phyloP scores from a whole-genome alignment of 1,139 yeast genomes.

The Candida frijolesensis region DNA sequence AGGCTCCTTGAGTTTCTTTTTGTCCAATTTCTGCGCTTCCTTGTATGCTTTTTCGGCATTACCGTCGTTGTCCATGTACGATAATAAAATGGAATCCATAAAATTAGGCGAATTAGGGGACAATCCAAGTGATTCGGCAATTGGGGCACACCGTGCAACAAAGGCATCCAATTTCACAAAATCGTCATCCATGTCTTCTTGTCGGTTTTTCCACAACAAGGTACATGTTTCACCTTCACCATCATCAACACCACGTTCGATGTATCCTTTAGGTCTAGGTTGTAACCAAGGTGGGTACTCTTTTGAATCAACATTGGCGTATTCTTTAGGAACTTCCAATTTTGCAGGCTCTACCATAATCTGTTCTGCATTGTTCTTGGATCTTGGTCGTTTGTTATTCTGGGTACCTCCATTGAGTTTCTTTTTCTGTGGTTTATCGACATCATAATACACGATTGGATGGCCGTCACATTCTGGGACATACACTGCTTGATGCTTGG shows the following conservation, averaged over 20 bases:
- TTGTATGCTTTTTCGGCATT: constrained; percentile 49
- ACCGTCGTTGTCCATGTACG: constrained; percentile 54
- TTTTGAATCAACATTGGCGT: constrained; percentile 35
- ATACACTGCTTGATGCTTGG: constrained; percentile 69
- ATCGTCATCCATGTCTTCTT: constrained; percentile 30
- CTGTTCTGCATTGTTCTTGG: constrained; percentile 23
- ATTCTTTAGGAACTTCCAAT: constrained; percentile 53
- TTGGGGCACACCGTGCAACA: constrained; percentile 53
- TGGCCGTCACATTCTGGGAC: constrained; percentile 65
- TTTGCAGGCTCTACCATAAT: constrained; percentile 32
- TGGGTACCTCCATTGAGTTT: constrained; percentile 9
- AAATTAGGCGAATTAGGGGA: constrained; percentile 70
- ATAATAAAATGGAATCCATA: constrained; percentile 66
- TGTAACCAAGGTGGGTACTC: constrained; percentile 77
- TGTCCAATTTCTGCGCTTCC: constrained; percentile 45
- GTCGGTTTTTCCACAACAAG: constrained; percentile 65
- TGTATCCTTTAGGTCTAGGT: constrained; percentile 74
- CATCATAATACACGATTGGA: constrained; percentile 69
- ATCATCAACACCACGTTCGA: constrained; percentile 83
- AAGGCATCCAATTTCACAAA: constrained; percentile 52
- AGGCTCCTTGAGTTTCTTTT: constrained; percentile 71
- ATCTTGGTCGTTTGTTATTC: constrained; percentile 15
- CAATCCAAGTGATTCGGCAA: constrained; percentile 56
- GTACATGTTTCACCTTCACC: constrained; percentile 57
- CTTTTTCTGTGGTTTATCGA: constrained; percentile 22